These are phyloP conservation scores for Phytophthora citricola DNA, from an alignment of 352 stramenopile species.

Conservation along the genomic window DNA sequence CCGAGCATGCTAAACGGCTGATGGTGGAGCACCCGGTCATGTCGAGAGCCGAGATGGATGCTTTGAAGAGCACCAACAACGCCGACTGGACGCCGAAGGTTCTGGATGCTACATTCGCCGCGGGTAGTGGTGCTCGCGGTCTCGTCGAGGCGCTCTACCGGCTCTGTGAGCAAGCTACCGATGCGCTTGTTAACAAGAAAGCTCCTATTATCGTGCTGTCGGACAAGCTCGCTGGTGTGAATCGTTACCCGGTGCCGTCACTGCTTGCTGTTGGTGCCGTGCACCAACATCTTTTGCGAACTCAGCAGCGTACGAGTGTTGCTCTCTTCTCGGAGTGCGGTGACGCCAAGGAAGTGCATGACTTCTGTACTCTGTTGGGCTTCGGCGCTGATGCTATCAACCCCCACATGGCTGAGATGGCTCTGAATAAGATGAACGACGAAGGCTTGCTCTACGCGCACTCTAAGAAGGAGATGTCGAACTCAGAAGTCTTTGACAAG, in stretches of 20 bases:
- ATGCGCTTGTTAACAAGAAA: slow-evolving; percentile 87
- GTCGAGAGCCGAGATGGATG: slow-evolving; percentile 93
- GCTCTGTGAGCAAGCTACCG: slow-evolving; percentile 94
- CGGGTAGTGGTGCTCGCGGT: slow-evolving; percentile 61
- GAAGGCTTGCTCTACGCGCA: slow-evolving; percentile 88
- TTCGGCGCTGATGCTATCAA: slow-evolving; percentile 96
- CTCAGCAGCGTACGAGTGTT: slow-evolving; percentile 89
- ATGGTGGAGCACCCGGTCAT: slow-evolving; percentile 96
- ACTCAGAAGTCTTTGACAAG: slow-evolving; percentile 70
- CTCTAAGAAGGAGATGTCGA: slow-evolving; percentile 59
- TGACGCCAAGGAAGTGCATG: slow-evolving; percentile 97
- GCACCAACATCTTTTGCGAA: slow-evolving; percentile 96
- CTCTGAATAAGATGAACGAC: slow-evolving; percentile 95
- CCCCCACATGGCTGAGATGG: slow-evolving; percentile 96
- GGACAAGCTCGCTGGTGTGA: slow-evolving; percentile 89
- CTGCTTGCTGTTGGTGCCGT: slow-evolving; percentile 95
- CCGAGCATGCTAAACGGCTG: slow-evolving; percentile 79
- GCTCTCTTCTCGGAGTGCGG: slow-evolving; percentile 95
- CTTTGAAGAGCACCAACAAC: slow-evolving; percentile 85
- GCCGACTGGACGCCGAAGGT: slow-evolving; percentile 63
- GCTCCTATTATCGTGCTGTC: slow-evolving; percentile 91
- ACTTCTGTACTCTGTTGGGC: slow-evolving; percentile 94
- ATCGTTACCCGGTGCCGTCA: slow-evolving; percentile 93
- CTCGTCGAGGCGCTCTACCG: slow-evolving; percentile 90
- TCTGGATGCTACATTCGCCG: slow-evolving; percentile 70